These are phyloP conservation scores for Arabis hirsuta DNA, from an alignment of 345 rosid genomes.

Conservation along the genomic window DNA sequence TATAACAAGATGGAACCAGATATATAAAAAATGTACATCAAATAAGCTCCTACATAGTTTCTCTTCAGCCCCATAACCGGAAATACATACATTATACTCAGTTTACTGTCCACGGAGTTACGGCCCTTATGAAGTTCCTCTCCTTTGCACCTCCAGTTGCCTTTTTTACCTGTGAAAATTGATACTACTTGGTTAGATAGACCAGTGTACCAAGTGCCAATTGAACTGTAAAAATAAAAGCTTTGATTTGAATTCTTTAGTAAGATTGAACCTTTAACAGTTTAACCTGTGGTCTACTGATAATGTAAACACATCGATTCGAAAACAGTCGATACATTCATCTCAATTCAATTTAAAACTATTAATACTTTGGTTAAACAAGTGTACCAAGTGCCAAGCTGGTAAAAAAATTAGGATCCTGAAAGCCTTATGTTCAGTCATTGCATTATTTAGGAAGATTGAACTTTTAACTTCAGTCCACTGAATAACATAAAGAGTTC, in stretches of 20 bases:
- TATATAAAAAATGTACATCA: constrained; percentile 37
- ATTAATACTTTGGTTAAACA: constrained; percentile 12
- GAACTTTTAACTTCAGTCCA: not conserved
- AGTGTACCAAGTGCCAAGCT: not conserved
- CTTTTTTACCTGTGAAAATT: constrained; percentile 33
- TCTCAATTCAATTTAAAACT: not conserved
- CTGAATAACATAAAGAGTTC: not conserved
- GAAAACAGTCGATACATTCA: not conserved
- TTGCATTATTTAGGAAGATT: constrained; percentile 5
- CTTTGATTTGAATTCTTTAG: not conserved
- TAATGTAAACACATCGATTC: not conserved
- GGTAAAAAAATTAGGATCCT: not conserved
- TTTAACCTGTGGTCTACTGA: constrained; percentile 1
- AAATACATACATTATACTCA: constrained; percentile 38
- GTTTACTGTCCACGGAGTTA: constrained; percentile 36
- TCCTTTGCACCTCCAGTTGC: constrained; percentile 9
- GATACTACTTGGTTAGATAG: constrained; percentile 17
- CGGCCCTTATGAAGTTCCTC: constrained; percentile 15
- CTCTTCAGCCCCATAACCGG: constrained; percentile 36
- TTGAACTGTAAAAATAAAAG: constrained; percentile 2
- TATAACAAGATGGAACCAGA: constrained; percentile 40
- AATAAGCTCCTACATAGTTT: constrained; percentile 38
- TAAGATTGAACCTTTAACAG: not conserved
- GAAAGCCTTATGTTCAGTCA: not conserved
- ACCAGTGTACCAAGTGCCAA: constrained; percentile 20